Percentiles rank a stretch among this genome's conserved stretches.
These are phyloP conservation scores for Teunomyces stri DNA, from an alignment of 805 yeast genomes.

Conservation along the genomic window DNA sequence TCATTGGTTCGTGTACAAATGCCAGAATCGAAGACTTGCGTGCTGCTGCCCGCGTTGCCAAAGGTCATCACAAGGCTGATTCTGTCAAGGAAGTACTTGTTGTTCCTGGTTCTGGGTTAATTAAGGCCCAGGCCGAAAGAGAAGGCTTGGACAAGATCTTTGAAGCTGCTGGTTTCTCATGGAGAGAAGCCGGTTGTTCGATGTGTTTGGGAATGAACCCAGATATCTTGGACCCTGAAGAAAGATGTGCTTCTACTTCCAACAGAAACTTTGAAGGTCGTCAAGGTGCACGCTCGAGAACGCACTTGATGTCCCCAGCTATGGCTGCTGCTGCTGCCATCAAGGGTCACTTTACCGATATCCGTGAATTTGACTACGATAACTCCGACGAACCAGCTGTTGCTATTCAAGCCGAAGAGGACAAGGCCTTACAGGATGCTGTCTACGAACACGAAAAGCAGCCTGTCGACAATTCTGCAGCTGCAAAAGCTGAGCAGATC, in stretches of 20 bases:
- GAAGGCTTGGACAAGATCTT: constrained; percentile 94
- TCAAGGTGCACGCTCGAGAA: constrained; percentile 94
- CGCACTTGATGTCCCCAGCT: constrained; percentile 97
- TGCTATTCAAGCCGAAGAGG: constrained; percentile 43
- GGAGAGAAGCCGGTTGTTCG: constrained; percentile 99
- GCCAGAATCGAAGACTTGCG: constrained; percentile 96
- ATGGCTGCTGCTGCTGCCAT: constrained; percentile 99
- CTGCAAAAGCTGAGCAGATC: constrained; percentile 54
- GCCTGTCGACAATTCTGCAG: constrained; percentile 50
- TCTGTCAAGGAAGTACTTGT: constrained; percentile 80
- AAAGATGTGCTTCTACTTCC: constrained; percentile 98
- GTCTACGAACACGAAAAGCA: constrained; percentile 71
- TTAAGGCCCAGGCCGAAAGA: constrained; percentile 87
- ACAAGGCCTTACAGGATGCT: constrained; percentile 62
- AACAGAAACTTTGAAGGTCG: constrained; percentile 99
- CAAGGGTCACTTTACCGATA: constrained; percentile 85
- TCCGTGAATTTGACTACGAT: constrained; percentile 72
- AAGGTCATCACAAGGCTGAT: constrained; percentile 83
- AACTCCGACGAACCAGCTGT: constrained; percentile 61
- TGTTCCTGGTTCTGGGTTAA: constrained; percentile 97
- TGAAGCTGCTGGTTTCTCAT: constrained; percentile 88
- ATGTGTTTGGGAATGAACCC: constrained; percentile 99
- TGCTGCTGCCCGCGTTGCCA: constrained; percentile 90
- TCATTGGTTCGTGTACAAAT: constrained; percentile 97
- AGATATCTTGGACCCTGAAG: constrained; percentile 90